These are phyloP conservation scores for Pholiota microspora DNA, from an alignment of 768 basidiomycete species.

Conservation along the genomic window DNA sequence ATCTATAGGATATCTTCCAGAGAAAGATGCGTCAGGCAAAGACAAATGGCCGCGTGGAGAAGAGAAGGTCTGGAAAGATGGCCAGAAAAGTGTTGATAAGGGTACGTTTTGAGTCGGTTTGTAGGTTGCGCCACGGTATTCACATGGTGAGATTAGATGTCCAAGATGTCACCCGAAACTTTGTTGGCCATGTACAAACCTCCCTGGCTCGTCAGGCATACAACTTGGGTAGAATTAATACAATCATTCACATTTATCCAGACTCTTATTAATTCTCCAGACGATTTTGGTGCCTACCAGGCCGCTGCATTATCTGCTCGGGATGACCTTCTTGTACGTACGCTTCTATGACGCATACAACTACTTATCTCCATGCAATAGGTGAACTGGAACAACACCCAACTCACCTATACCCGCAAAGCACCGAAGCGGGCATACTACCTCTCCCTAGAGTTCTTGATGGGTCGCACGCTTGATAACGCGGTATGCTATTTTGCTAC, in stretches of 20 bases:
- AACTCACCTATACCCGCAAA: constrained; percentile 75
- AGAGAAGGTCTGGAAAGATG: constrained; percentile 69
- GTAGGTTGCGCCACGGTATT: neutral
- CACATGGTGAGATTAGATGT: constrained; percentile 40
- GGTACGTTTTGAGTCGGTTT: constrained; percentile 32
- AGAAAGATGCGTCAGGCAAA: constrained; percentile 71
- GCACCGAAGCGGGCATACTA: constrained; percentile 92
- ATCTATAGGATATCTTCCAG: constrained; percentile 68
- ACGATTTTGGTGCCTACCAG: constrained; percentile 87
- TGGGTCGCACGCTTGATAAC: constrained; percentile 78
- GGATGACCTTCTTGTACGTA: constrained; percentile 78
- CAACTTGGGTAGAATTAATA: constrained; percentile 59
- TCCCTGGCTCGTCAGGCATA: constrained; percentile 89
- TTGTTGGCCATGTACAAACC: constrained; percentile 84
- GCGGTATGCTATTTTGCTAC: constrained; percentile 45
- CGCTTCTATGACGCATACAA: neutral
- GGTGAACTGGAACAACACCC: constrained; percentile 87
- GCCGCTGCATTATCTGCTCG: constrained; percentile 85
- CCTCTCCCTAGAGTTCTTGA: constrained; percentile 90
- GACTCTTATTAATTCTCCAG: constrained; percentile 27
- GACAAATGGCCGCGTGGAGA: constrained; percentile 87
- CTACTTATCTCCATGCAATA: constrained; percentile 22
- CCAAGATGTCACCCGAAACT: constrained; percentile 62
- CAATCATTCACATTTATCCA: neutral
- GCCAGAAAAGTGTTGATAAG: constrained; percentile 53